Base-by-base conservation (phyloP, 73 alveolate species). In the Paramecium tetraurelia region DNA sequence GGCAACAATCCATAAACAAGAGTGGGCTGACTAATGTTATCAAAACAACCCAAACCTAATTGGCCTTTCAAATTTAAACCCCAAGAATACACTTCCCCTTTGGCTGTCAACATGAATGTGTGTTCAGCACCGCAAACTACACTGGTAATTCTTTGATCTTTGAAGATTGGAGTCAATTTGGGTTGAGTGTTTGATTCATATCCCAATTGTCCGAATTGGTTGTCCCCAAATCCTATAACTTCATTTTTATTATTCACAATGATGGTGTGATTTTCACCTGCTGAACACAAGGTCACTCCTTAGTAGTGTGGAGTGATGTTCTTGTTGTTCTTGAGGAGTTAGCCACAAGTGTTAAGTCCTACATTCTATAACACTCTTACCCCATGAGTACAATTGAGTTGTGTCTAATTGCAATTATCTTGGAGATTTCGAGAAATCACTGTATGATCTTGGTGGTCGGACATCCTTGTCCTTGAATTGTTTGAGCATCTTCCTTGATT, bases 51-150 rank as follows among this genome's bases (percentile, higher is more conserved):
- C 10, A 89, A n/a, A 18, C 94, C 94, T 50, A 89, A 70, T 46
- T 89, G 77, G 5, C 94, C 94, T 44, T 89, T 89, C 44, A 89
- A 89, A 89, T 89, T 89, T 68, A 89, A 71, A 71, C 94, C 94
- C 94, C 94, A 89, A 8, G 92, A 58, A 71, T 89, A 89, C 4
- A 89, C 94, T 71, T 89, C 94, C n/a, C 94, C 94, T 70, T 89
- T 70, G 0, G 92, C 80, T 31, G 90, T 89, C 29, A 69, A 21
- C 87, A 70, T 83, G 20, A 89, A 89, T 8, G 94, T 89, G 18
- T 89, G 94, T 31, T 89, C 94, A 27, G 94, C 86, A 16, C 94
- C 94, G 9, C 94, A 89, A 27, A 63, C 63, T 8, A 89, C 38
- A 53, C 22, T 70, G 11, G 92, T 41, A 16, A 89, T 89, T 89